Evolutionary conservation across 1,139 yeast genomes (phyloP), one percentile per base, ranked within the genome.

Genomic region (Suhomyces yuchorum): DNA sequence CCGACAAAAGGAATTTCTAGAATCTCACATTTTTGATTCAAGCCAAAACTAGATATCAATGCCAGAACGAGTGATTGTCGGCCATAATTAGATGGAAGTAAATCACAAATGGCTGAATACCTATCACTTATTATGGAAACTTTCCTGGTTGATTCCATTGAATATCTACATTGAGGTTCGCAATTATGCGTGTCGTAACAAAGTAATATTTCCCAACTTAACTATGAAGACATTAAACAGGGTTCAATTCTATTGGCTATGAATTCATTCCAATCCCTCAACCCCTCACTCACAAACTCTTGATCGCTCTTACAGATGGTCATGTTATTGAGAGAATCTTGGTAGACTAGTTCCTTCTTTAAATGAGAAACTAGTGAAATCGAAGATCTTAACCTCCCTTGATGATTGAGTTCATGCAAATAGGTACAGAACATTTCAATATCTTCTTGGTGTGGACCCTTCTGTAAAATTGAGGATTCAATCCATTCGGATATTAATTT

Each of bases 401-500:
- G 59, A 1, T 49, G 41, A 19, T 65, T 47, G 35, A 72, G 52
- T 14, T 48, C 51, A 17, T 48, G 40, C 8, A 73, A 42, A 52
- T 68, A 72, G 0, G 50, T 51, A 1, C 52, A 59, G 49, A 82
- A 78, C 11, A 73, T 56, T 1, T 56, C 54, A 3, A 82, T 65
- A 57, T 86, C 93, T 32, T 78, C 85, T 3, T 56, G 58, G 56
- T 82, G 85, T 0, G 92, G 91, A 0, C 87, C 87, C 26, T 67
- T 67, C 26, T 66, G 70, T n/a, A 62, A 53, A 4, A 74, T 48
- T 0, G 84, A 73, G 40, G 66, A 63, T 4, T 52, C 51, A 0
- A 84, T 68, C 92, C 92, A 85, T 0, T 66, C 61, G 3, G 62
- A 58, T 3, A 84, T 46, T 47, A 73, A 59, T 1, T 48, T 34